Evolutionary conservation across 176 grass and related monocot genomes (phyloP), one percentile per base, ranked within the genome.

Genomic region (Themeda triandra): DNA sequence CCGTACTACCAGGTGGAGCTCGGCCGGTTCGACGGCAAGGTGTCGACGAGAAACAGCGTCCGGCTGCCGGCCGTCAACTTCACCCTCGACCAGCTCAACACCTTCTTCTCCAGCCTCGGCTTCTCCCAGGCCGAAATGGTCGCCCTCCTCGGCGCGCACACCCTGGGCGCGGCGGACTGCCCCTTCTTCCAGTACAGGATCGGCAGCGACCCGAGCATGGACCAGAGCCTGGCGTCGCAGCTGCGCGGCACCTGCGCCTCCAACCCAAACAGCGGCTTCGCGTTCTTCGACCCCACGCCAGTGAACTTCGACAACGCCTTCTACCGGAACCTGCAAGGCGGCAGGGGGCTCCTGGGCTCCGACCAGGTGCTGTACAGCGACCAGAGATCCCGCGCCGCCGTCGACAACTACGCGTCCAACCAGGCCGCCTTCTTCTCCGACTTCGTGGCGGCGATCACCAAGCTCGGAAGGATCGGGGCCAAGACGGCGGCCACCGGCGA

Each of bases 361-460:
- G 92, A 98, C 67, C 95, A 98, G 87, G 31, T 86, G 31, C 82
- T 98, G 1, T 86, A 88, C 83, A 59, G 53, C 14, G 92, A 98
- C 83, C 60, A 58, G 39, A 84, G 96, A 48, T 92, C 92, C 0
- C 89, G 62, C 7, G 19, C 2, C 68, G 80, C 90, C 0, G 92
- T 95, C 14, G 29, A 90, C 83, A 12, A 14, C 58, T 95, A 92
- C 77, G 92, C 90, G 6, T 4, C 48, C 6, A 86, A 92, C 79
- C 90, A 90, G 51, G 73, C 0, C 46, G 79, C 85, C 29, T 95
- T 95, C 87, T 92, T 90, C 53, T 0, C 18, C 44, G 82, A 84
- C 31, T 95, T 95, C 69, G 24, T 33, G 8, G 36, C 60, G 27
- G 90, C 87, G 6, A 80, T 95, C 73, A 84, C 19, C 5, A 92